Conservation (phyloP, 2,329 filamentous ascomycete genomes). For the Sarocladium strictum region DNA sequence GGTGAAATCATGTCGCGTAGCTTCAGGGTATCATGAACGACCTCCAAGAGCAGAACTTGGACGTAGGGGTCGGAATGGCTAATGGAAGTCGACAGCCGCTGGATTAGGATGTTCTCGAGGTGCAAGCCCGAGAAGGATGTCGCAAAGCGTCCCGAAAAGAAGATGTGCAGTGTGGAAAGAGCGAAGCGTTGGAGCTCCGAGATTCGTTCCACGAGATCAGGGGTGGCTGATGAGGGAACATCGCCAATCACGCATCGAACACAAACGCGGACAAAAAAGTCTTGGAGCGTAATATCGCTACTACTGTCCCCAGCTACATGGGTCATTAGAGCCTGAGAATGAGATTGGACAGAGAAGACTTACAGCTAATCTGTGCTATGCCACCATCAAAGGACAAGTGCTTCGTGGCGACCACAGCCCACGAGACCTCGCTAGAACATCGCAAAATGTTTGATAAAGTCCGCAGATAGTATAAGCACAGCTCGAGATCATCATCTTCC, state of each 20-base stretch:
- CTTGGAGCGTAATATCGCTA: conserved; percentile 55
- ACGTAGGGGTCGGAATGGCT: conserved; percentile 60
- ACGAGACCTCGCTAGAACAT: conserved; percentile 60
- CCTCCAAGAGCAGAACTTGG: conserved; percentile 72
- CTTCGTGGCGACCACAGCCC: conserved; percentile 64
- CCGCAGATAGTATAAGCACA: conserved; percentile 72
- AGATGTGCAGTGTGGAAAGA: conserved; percentile 63
- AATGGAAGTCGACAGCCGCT: conserved; percentile 57
- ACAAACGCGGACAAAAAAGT: conserved; percentile 62
- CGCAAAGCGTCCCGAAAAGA: conserved; percentile 59
- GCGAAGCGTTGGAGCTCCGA: conserved; percentile 66
- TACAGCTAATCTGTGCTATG: conserved; percentile 41
- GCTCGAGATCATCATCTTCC: conserved; percentile 63
- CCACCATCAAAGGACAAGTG: conserved; percentile 23
- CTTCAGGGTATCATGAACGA: conserved; percentile 68
- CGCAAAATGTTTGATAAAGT: conserved; percentile 68
- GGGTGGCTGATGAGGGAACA: conserved; percentile 14
- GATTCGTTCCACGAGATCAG: conserved; percentile 35
- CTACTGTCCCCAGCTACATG: conserved; percentile 42
- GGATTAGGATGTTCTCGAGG: conserved; percentile 65
- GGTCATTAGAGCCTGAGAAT: conserved; percentile 15
- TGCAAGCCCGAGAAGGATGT: conserved; percentile 54
- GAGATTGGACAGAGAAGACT: conserved; percentile 22
- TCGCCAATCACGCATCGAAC: conserved; percentile 49
- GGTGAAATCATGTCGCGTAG: conserved; percentile 43